Percentiles rank a stretch among this genome's conserved stretches.
Conservation (phyloP, 495 filamentous ascomycete species). For the Aspergillus olivimuriae region DNA sequence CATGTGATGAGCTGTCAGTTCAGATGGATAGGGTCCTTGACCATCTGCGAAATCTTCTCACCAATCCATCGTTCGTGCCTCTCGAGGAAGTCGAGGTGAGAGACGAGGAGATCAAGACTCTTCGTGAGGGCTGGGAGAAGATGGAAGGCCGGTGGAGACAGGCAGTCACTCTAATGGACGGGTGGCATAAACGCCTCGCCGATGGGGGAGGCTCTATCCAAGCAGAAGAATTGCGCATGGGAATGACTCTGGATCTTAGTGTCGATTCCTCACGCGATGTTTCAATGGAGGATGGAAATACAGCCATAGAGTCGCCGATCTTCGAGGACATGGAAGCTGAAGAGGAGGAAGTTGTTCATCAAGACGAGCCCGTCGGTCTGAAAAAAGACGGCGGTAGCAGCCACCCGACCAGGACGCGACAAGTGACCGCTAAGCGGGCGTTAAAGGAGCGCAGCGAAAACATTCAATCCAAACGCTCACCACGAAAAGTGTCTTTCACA, state of each 20-base stretch:
- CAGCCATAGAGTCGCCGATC: conserved; percentile 37
- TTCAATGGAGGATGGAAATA: conserved; percentile 15
- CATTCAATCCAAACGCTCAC: conserved; percentile 21
- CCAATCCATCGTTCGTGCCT: conserved; percentile 92
- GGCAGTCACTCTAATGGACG: conserved; percentile 82
- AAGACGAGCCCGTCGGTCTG: conserved; percentile 18
- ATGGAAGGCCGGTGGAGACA: conserved; percentile 90
- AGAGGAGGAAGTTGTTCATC: conserved; percentile 40
- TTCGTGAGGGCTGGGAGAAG: conserved; percentile 81
- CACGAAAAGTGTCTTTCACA: conserved; percentile 43
- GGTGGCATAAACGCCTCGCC: conserved; percentile 80
- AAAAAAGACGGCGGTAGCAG: conserved; percentile 9
- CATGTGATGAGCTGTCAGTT: conserved; percentile 63
- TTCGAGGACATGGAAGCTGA: conserved; percentile 48
- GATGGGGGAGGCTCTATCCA: conserved; percentile 73
- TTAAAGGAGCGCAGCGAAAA: conserved; percentile 42
- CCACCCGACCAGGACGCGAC: conserved; percentile 4
- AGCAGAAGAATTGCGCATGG: conserved; percentile 74
- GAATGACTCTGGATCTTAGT: conserved; percentile 60
- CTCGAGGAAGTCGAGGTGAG: conserved; percentile 89
- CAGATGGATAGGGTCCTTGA: conserved; percentile 71
- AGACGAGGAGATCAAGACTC: conserved; percentile 78
- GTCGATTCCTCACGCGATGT: conserved; percentile 42
- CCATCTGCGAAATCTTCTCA: conserved; percentile 74
- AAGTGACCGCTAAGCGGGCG: conserved; percentile 24